Evolutionary conservation across 2,329 filamentous ascomycete species (phyloP).

Genomic region (Colletotrichum orchidophilum): DNA sequence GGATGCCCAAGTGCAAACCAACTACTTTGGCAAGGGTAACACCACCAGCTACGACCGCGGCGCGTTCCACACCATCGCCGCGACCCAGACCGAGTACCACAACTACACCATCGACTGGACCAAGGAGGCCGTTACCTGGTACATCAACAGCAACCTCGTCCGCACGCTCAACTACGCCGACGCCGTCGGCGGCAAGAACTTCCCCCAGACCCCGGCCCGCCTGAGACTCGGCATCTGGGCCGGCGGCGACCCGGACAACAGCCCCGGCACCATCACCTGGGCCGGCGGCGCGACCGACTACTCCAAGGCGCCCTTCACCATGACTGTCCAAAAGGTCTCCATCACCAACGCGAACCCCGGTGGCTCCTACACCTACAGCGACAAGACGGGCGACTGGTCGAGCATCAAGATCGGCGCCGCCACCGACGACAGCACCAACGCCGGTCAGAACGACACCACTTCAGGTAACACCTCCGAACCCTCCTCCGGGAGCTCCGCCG

Average conservation of each 20-base stretch:
- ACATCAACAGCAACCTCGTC: constrained; percentile 64
- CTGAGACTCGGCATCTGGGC: constrained; percentile 58
- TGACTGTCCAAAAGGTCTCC: constrained; percentile 60
- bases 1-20: constrained; percentile 76
- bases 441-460: constrained; percentile 27
- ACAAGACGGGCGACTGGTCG: constrained; percentile 37
- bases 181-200: constrained; percentile 59
- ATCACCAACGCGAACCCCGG: constrained; percentile 51
- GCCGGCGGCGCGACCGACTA: constrained; percentile 57
- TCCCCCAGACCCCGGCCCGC: constrained; percentile 67
- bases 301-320: constrained; percentile 60
- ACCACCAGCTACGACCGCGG: constrained; percentile 72
- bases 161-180: constrained; percentile 60
- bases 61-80: constrained; percentile 61
- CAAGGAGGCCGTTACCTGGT: constrained; percentile 58
- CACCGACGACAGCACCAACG: constrained; percentile 23
- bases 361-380: constrained; percentile 45
- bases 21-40: constrained; percentile 82
- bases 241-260: constrained; percentile 48
- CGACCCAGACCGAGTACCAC: constrained; percentile 48
- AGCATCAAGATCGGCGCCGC: constrained; percentile 37
- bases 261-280: constrained; percentile 58
- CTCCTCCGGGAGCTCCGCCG: not conserved
- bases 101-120: constrained; percentile 69
- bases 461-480: constrained; percentile 13